phyloP scores from a whole-genome alignment of 2,329 filamentous ascomycete species.

The Ophiosphaerella korrae region DNA sequence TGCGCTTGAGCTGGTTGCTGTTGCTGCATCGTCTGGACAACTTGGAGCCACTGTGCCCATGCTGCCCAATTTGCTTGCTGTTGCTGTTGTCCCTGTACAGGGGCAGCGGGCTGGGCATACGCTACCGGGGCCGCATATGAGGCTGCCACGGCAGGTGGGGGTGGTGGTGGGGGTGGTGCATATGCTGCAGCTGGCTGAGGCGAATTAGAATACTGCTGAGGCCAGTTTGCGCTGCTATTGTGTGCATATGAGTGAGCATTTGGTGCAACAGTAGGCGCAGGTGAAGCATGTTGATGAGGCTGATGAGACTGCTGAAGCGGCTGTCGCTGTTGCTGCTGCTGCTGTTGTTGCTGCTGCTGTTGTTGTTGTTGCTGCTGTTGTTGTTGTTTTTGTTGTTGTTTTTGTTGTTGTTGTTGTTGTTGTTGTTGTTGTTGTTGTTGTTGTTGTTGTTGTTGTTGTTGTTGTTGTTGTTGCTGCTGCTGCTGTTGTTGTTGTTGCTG shows the following conservation, averaged over 20 bases:
- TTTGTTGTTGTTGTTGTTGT: constrained; percentile 20
- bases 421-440: constrained; percentile 13
- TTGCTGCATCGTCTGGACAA: constrained; percentile 30
- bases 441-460: constrained; percentile 16
- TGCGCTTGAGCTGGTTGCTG: constrained; percentile 25
- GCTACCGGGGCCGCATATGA: constrained; percentile 20
- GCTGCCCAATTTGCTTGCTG: constrained; percentile 36
- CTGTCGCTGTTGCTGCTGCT: constrained; percentile 4
- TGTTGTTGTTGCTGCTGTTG: constrained; percentile 13
- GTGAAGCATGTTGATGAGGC: constrained; percentile 23
- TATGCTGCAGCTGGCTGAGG: constrained; percentile 24
- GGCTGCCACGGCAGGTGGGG: constrained; percentile 19
- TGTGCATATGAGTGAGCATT: constrained; percentile 27
- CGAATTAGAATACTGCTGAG: constrained; percentile 20
- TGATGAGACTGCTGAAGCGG: constrained; percentile 11
- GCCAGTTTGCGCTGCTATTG: constrained; percentile 27
- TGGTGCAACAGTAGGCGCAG: constrained; percentile 22
- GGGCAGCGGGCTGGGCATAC: constrained; percentile 9
- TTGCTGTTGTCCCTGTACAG: constrained; percentile 20
- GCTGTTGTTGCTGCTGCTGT: constrained; percentile 15
- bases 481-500: constrained; percentile 18
- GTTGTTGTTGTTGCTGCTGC: constrained; percentile 21
- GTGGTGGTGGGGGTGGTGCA: constrained; percentile 22
- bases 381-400: constrained; percentile 18
- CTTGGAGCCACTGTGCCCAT: constrained; percentile 36